Percentiles rank a stretch among this genome's conserved stretches.
Conservation (phyloP, 257 asterid genomes). For the Jacaranda copaia region DNA sequence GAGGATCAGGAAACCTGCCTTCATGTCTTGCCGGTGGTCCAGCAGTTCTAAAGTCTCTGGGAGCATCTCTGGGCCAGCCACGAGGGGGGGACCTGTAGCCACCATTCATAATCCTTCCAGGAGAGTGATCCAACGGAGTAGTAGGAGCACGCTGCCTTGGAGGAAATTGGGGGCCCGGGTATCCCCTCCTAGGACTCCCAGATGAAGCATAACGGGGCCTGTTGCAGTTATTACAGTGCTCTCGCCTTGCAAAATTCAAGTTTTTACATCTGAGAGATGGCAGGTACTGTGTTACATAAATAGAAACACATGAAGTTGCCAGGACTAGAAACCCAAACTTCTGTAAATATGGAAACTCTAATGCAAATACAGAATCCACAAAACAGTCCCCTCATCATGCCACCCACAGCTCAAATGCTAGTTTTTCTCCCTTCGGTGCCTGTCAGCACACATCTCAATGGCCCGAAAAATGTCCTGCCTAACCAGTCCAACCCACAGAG, state of each 20-base stretch:
- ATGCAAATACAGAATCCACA: constrained; percentile 7
- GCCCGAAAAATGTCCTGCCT: neutral
- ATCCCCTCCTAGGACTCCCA: constrained; percentile 70
- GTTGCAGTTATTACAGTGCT: constrained; percentile 87
- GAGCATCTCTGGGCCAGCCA: constrained; percentile 71
- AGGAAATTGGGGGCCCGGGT: constrained; percentile 55
- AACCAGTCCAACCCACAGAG: neutral
- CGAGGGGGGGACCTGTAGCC: constrained; percentile 80
- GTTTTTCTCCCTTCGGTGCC: neutral
- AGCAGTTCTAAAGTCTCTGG: constrained; percentile 68
- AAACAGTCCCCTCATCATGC: neutral
- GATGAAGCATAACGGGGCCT: constrained; percentile 65
- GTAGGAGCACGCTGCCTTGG: constrained; percentile 58
- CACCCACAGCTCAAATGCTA: neutral
- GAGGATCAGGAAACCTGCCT: constrained; percentile 63
- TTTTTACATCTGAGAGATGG: constrained; percentile 72
- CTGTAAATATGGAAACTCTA: neutral
- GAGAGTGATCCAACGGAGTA: constrained; percentile 57
- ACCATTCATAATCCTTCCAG: constrained; percentile 62
- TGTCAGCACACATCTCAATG: neutral
- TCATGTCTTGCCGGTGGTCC: constrained; percentile 67
- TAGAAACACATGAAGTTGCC: neutral
- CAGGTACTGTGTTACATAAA: constrained; percentile 24
- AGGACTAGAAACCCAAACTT: neutral
- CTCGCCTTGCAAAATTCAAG: constrained; percentile 91